A percentile compares a stretch with the other conserved stretches of the same genome.
These are phyloP conservation scores for Dothistroma pini DNA, from an alignment of 2,329 filamentous ascomycete species.

Conservation along the genomic window DNA sequence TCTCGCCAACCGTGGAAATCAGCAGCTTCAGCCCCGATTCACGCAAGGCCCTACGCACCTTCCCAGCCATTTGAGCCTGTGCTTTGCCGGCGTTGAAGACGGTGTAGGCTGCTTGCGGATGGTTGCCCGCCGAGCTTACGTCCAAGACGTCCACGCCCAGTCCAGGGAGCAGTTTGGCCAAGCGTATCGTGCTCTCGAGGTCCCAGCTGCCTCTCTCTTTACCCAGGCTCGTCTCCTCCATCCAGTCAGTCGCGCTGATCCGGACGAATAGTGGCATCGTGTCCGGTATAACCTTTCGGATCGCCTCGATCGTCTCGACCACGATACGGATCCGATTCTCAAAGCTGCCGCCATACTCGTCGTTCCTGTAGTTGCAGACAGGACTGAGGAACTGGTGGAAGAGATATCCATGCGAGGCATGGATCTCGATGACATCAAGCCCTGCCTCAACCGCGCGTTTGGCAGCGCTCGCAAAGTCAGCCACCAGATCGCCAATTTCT, in stretches of 20 bases:
- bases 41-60: background rate
- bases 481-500: background rate
- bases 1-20: background rate
- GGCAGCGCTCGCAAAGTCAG: background rate
- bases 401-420: constrained; percentile 47
- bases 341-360: constrained; percentile 44
- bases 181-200: constrained; percentile 56
- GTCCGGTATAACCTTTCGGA: constrained; percentile 53
- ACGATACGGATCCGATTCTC: constrained; percentile 43
- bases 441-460: background rate
- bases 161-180: constrained; percentile 64
- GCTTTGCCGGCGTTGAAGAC: background rate
- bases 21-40: background rate
- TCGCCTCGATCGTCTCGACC: constrained; percentile 39
- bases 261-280: constrained; percentile 68
- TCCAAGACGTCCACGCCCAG: constrained; percentile 79
- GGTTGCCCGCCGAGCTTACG: constrained; percentile 71
- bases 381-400: constrained; percentile 45
- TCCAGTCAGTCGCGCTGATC: constrained; percentile 71
- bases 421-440: constrained; percentile 40
- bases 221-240: constrained; percentile 53
- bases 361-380: constrained; percentile 42
- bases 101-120: constrained; percentile 33
- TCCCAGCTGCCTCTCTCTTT: constrained; percentile 59
- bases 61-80: background rate